Base-by-base conservation (phyloP, 2,329 filamentous ascomycete species). In the Colletotrichum higginsianum region DNA sequence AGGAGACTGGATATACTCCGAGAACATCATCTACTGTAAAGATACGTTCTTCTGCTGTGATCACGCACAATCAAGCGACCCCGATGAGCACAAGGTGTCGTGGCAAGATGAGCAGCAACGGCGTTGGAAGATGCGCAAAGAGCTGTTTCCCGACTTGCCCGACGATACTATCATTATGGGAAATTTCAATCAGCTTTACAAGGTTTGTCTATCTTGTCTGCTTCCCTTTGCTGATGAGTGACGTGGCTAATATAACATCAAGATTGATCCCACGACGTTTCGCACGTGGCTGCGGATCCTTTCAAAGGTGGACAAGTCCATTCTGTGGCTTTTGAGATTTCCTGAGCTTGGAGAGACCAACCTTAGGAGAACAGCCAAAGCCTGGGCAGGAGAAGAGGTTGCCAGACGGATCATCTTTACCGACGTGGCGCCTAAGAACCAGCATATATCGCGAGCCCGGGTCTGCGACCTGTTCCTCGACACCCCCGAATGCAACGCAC, bases 1-100 rank as follows among this genome's bases (percentile, higher is more conserved):
- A 0, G 92, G 94, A 42, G 89, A 93, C 71, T 99, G 96, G 96
- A 90, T 99, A 46, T 99, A 99, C 79, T 94, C 93, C 2, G 96
- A 99, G 81, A 99, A 98, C 79, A 94, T 99, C 74, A 94, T 99
- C 64, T 99, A 95, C 81, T 97, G 94, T 65, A 90, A 93, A 9
- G 93, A 98, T 77, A 98, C 95, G 0, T 99, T 99, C 83, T 99
- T 99, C 85, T 99, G 96, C 80, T 98, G 96, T 78, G 96, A 99
- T 75, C 96, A 99, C 80, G 90, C 94, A 60, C 95, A 98, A 81
- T 98, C 95, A 67, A 94, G 94, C 21, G 94, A 96, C 76, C 86
- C 89, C 0, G 84, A 88, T 71, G 93, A 94, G 73, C 87, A 85
- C 53, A 85, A 86, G 21, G 82, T 95, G 53, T 91, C 89, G 3